Base-by-base conservation (phyloP, 495 filamentous ascomycete species). In the Aspergillus nanangensis region DNA sequence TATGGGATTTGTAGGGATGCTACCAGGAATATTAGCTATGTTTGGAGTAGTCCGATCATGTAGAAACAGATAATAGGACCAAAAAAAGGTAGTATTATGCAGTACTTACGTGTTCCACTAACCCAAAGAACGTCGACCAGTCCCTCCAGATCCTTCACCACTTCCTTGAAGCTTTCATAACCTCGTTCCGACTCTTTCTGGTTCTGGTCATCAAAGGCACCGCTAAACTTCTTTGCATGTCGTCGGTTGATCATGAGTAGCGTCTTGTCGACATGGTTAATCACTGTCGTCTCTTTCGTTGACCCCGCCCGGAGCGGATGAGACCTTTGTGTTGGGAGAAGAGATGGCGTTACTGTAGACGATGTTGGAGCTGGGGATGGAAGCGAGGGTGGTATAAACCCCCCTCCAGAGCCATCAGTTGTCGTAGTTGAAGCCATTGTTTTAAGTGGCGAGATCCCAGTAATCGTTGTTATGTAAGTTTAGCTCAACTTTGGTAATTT, bases 1-100 rank as follows among this genome's bases (percentile, higher is more conserved):
- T 86, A 89, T 23, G 88, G 85, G 10, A 89, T 81, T 68, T 95
- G 88, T n/a, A 95, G 71, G 31, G 77, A 80, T 24, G 90, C 88
- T 92, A 21, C 3, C 22, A 3, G 27, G 8, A 21, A n/a, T n/a
- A n/a, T n/a, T n/a, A 25, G 18, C 38, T 18, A 31, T 22, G 18
- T 35, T n/a, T 14, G 32, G 31, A 5, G 32, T n/a, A 17, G 13
- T 34, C 31, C 17, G 13, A 14, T 32, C 29, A 32, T 32, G 15
- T 13, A 34, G 8, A 45, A 21, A 33, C n/a, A n/a, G n/a, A n/a
- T n/a, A n/a, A n/a, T n/a, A n/a, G 31, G 10, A 36, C 15, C 35
- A 31, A 13, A 47, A 48, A 18, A 31, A 37, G 42, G 41, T 18
- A 23, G n/a, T n/a, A n/a, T n/a, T n/a, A n/a, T n/a, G n/a, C n/a